Percentiles rank a stretch among this genome's conserved stretches.
These are phyloP conservation scores for Alloteropsis angusta DNA, from an alignment of 202 grass and related monocot species.

Conservation along the genomic window DNA sequence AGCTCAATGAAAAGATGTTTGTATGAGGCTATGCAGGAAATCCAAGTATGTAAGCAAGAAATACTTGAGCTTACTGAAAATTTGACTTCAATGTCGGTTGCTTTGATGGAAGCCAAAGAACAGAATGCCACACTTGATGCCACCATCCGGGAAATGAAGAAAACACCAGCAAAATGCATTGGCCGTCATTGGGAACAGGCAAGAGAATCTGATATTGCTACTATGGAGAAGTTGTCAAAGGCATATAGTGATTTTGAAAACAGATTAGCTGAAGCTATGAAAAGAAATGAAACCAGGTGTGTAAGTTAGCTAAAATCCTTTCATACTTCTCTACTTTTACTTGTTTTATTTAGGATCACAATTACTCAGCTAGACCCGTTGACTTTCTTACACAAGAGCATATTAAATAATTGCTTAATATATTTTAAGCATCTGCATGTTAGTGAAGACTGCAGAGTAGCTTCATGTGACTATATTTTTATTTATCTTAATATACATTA, in stretches of 20 bases:
- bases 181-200: conserved; percentile 16
- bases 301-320: not conserved
- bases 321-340: not conserved
- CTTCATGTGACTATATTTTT: not conserved
- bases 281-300: conserved; percentile 57
- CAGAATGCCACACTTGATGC: conserved; percentile 45
- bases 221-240: conserved; percentile 40
- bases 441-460: conserved; percentile 8
- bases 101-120: conserved; percentile 47
- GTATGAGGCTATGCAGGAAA: conserved; percentile 48
- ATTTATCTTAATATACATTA: conserved; percentile 1
- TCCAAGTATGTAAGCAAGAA: conserved; percentile 45
- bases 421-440: conserved; percentile 19
- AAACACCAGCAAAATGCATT: conserved; percentile 9
- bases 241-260: conserved; percentile 52
- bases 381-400: not conserved
- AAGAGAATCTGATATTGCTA: conserved; percentile 27
- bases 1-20: conserved; percentile 49
- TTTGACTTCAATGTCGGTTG: conserved; percentile 31
- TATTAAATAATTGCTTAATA: not conserved
- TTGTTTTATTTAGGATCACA: not conserved
- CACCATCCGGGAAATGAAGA: conserved; percentile 52
- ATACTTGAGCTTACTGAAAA: conserved; percentile 42
- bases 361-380: not conserved
- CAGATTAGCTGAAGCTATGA: conserved; percentile 31